Percentiles rank a stretch among this genome's conserved stretches.
phyloP scores from a whole-genome alignment of 2,329 filamentous ascomycete genomes.

The Tolypocladium pustulatum region DNA sequence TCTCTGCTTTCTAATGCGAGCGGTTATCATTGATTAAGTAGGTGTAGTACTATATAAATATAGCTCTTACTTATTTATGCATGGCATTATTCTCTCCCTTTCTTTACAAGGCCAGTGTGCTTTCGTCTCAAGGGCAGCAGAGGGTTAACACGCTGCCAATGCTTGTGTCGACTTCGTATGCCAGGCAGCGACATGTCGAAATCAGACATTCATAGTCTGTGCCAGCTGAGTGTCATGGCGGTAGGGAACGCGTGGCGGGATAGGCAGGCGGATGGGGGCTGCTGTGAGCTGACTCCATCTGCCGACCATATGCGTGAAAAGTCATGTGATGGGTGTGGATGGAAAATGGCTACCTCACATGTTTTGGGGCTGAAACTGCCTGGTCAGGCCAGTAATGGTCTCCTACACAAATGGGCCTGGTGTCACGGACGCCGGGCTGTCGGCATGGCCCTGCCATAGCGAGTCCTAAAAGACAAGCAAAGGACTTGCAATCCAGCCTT shows the following conservation, averaged over 20 bases:
- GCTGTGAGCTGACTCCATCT: background rate
- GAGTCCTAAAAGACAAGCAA: too few species aligned
- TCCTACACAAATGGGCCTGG: too few species aligned
- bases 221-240: background rate
- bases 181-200: background rate
- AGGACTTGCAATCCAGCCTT: too few species aligned
- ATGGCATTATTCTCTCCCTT: too few species aligned
- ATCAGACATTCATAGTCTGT: background rate
- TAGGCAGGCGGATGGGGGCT: background rate
- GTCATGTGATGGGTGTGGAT: background rate
- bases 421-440: too few species aligned
- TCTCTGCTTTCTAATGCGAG: slow-evolving; percentile 46
- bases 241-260: background rate
- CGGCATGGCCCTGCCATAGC: too few species aligned
- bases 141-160: background rate
- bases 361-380: too few species aligned
- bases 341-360: too few species aligned
- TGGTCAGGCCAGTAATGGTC: too few species aligned
- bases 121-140: background rate
- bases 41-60: too few species aligned
- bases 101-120: background rate
- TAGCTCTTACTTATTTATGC: background rate
- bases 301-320: background rate
- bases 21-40: too few species aligned
- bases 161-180: background rate